phyloP scores from a whole-genome alignment of 75 land plant species.

The Picea glauca region DNA sequence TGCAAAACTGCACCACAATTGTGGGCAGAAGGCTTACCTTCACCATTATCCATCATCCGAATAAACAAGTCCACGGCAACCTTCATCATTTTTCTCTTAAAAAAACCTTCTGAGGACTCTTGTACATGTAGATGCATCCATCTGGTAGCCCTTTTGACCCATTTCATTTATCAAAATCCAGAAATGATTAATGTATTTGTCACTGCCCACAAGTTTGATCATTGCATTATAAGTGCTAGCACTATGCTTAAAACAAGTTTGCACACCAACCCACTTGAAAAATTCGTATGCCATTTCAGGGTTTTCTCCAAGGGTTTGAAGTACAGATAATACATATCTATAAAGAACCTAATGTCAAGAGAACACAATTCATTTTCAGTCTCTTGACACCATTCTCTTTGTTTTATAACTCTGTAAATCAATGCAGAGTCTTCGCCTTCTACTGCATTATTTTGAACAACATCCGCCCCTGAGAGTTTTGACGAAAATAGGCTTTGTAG shows the following conservation, averaged over 20 bases:
- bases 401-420: no score
- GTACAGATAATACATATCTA: slow-evolving; percentile 30
- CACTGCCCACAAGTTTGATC: slow-evolving; percentile 58
- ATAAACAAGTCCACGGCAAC: slow-evolving; percentile 77
- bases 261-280: slow-evolving; percentile 65
- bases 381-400: no score
- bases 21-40: slow-evolving; percentile 38
- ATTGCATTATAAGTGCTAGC: slow-evolving; percentile 69
- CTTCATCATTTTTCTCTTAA: slow-evolving; percentile 56
- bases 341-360: no score
- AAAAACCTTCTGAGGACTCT: slow-evolving; percentile 64
- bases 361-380: no score
- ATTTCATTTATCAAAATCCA: slow-evolving; percentile 61
- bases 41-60: slow-evolving; percentile 64
- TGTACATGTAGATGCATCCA: slow-evolving; percentile 73
- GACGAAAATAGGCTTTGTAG: no score
- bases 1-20: slow-evolving; percentile 42
- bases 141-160: slow-evolving; percentile 54
- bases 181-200: slow-evolving; percentile 58
- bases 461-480: no score
- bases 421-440: no score
- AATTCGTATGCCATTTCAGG: slow-evolving; percentile 62
- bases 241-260: slow-evolving; percentile 54
- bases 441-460: no score
- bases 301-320: slow-evolving; percentile 26